Conservation (phyloP, 805 yeast species). For the Wickerhamiella qilinensis region DNA sequence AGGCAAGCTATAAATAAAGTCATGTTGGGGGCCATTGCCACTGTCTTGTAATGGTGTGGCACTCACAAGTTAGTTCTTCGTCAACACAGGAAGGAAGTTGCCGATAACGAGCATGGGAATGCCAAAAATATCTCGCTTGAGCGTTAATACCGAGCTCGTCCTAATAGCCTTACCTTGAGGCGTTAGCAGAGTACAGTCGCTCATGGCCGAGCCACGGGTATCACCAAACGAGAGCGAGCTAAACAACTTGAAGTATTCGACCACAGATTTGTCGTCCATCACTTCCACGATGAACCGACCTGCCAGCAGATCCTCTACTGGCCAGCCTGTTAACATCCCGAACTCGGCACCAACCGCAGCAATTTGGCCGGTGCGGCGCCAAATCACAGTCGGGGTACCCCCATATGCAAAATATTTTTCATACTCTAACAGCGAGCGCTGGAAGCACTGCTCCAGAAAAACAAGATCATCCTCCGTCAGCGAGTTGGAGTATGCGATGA, state of each 20-base stretch:
- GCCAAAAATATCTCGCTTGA: constrained; percentile 89
- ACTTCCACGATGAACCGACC: constrained; percentile 36
- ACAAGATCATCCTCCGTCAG: constrained; percentile 81
- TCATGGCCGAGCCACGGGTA: constrained; percentile 75
- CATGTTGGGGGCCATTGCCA: no score
- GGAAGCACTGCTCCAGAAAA: constrained; percentile 93
- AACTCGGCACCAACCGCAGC: constrained; percentile 94
- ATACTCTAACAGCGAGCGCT: constrained; percentile 76
- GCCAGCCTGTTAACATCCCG: constrained; percentile 83
- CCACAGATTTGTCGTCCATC: constrained; percentile 73
- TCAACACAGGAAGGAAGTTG: constrained; percentile 64
- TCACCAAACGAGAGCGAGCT: constrained; percentile 81
- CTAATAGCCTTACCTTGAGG: constrained; percentile 29
- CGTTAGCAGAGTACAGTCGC: constrained; percentile 60
- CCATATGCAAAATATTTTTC: constrained; percentile 67
- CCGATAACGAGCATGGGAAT: constrained; percentile 96
- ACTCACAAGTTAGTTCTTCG: constrained; percentile 8
- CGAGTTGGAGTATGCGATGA: constrained; percentile 81
- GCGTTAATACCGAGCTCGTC: constrained; percentile 81
- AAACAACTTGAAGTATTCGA: constrained; percentile 77
- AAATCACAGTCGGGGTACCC: constrained; percentile 88
- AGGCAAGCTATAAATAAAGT: neutral
- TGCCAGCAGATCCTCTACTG: constrained; percentile 42
- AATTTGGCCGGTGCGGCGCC: constrained; percentile 92
- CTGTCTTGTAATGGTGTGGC: no score